Evolutionary conservation across 352 stramenopile species (phyloP).

Genomic region (Pythium apleroticum): DNA sequence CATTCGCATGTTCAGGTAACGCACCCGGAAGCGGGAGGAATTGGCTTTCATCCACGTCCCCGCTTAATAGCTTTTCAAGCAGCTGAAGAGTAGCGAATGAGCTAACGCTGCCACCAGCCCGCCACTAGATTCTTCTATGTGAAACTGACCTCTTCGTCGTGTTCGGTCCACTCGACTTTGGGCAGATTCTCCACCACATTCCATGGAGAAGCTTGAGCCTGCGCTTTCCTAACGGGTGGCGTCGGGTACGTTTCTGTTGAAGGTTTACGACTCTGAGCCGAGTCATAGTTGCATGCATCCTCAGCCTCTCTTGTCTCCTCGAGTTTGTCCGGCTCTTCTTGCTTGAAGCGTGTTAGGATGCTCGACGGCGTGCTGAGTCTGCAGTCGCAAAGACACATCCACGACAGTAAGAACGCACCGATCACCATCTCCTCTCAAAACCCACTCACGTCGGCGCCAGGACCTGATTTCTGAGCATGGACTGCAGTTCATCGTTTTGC

Average conservation of each 20-base stretch:
- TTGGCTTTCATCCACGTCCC: not conserved
- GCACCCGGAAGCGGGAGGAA: not conserved
- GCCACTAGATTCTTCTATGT: too few relatives aligned
- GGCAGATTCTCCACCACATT: slow-evolving; percentile 29
- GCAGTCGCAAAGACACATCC: not conserved
- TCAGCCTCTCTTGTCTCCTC: not conserved
- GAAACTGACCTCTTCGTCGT: slow-evolving; percentile 47
- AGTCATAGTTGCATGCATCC: not conserved
- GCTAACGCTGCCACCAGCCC: too few relatives aligned
- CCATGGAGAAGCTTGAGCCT: not conserved
- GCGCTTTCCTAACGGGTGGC: not conserved
- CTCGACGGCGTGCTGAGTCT: not conserved
- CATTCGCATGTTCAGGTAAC: not conserved
- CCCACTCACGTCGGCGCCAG: not conserved
- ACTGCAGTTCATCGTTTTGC: slow-evolving; percentile 36
- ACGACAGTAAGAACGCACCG: not conserved
- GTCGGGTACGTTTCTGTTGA: not conserved
- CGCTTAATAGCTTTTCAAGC: not conserved
- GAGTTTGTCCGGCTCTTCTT: not conserved
- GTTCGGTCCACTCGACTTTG: slow-evolving; percentile 54
- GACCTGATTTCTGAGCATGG: slow-evolving; percentile 10
- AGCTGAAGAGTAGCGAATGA: too few relatives aligned
- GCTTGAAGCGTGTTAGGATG: not conserved
- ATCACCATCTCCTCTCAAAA: too few relatives aligned
- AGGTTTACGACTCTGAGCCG: not conserved